Evolutionary conservation across 805 yeast genomes (phyloP).

Genomic region (Candida peoriensis): DNA sequence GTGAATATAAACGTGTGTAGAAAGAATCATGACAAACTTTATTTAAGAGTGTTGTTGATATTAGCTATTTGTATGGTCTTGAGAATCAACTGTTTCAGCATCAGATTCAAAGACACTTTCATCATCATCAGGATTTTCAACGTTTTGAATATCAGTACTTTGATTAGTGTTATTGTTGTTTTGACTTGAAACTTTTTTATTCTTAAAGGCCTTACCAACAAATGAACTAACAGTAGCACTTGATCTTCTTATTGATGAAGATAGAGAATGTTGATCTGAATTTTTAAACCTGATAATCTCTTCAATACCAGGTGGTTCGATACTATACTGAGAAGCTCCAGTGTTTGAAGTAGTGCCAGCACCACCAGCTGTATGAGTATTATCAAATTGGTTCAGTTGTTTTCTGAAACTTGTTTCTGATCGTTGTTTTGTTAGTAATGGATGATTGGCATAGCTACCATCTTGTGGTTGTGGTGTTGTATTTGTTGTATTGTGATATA

Average conservation of each 20-base stretch:
- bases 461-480: conserved; percentile 24
- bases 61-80: conserved; percentile 1
- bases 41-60: background rate
- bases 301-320: conserved; percentile 34
- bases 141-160: too few species aligned
- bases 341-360: conserved; percentile 2
- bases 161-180: conserved; percentile 13
- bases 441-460: conserved; percentile 19
- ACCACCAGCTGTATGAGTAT: conserved; percentile 3
- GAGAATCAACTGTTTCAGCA: conserved; percentile 13
- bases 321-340: conserved; percentile 16
- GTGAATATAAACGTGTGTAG: too few species aligned
- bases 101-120: conserved; percentile 25
- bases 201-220: conserved; percentile 26
- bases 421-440: conserved; percentile 14
- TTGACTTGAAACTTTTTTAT: conserved; percentile 7
- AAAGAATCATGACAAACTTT: too few species aligned
- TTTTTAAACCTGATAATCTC: conserved; percentile 31
- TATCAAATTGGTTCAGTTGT: conserved; percentile 16
- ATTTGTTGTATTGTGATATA: conserved; percentile 10
- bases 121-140: conserved; percentile 22
- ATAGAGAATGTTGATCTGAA: conserved; percentile 21
- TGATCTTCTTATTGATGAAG: conserved; percentile 37
- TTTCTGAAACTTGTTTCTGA: conserved; percentile 21
- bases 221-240: conserved; percentile 37